phyloP scores from a whole-genome alignment of 306 rosid species.

The Vachellia collinsii region DNA sequence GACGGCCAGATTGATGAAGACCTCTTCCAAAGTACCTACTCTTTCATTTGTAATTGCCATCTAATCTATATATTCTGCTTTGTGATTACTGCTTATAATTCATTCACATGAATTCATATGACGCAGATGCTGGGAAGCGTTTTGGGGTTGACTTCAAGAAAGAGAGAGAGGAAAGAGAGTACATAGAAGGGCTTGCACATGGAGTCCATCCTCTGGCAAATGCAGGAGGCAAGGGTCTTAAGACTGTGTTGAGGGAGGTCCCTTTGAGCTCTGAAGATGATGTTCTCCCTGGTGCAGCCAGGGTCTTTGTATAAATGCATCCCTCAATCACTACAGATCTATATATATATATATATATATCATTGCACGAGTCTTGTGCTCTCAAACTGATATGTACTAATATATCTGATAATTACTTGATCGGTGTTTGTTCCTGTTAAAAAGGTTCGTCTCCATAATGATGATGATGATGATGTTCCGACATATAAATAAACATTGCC shows the following conservation, averaged over 20 bases:
- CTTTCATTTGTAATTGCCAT: too few species aligned
- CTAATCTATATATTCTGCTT: not conserved
- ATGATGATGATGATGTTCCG: not conserved
- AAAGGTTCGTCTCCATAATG: not conserved
- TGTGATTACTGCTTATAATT: not conserved
- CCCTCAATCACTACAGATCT: not conserved
- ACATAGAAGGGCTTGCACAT: constrained; percentile 60
- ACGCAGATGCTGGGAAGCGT: constrained; percentile 50
- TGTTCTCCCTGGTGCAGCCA: constrained; percentile 33
- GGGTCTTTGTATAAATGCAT: constrained; percentile 51
- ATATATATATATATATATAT: not conserved
- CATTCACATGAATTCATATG: not conserved
- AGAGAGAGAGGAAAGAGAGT: constrained; percentile 63
- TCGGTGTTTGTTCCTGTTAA: not conserved
- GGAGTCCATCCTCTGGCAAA: constrained; percentile 82
- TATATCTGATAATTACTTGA: not conserved
- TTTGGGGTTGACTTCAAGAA: constrained; percentile 43
- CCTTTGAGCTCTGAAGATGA: constrained; percentile 9
- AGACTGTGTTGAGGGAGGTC: constrained; percentile 65
- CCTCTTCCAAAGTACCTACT: constrained; percentile 39
- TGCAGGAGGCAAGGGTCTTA: constrained; percentile 66
- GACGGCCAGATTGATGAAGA: constrained; percentile 66
- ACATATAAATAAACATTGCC: not conserved
- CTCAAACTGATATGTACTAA: not conserved
- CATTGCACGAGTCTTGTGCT: not conserved